Evolutionary conservation across 169 alveolate genomes (phyloP), one percentile per base, ranked within the genome.

Genomic region (Plasmodium blacklocki): DNA sequence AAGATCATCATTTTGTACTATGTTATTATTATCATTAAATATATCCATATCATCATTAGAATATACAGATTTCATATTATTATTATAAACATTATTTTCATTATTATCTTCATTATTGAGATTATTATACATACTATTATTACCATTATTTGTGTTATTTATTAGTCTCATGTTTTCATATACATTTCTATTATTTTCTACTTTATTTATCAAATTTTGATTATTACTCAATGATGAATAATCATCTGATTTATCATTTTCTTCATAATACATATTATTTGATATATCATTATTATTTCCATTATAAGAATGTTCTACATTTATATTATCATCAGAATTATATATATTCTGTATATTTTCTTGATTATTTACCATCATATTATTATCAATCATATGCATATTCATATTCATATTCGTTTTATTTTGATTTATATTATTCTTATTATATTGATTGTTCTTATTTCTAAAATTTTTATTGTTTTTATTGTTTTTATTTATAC

Each of bases 401-500:
- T 32, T 39, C 74, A 2, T 39, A 2, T 45, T 15, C 19, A 9
- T 59, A 7, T 18, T 47, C 8, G 2, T 4, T 14, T 15, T 18
- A 45, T 49, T 21, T 68, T 45, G 63, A 15, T 49, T 68, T 18
- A 68, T 47, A 15, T 15, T 14, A 43, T 7, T 21, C 14, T 68
- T 68, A 68, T 68, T 68, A 68, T 45, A 49, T 11, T 43, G 29
- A 47, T 19, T 68, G 4, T 45, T n/a, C 12, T 47, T 68, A 15
- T 49, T 68, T 49, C 63, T 68, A 68, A 68, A 45, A 21, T 18
- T 43, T 68, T 49, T 68, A 39, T 45, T 15, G 21, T 47, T 68
- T 14, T 68, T 68, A 68, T 68, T 68, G 21, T 49, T 68, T 45
- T 68, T 68, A 68, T 68, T 68, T 18, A 68, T 26, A 49, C 63